Conservation (phyloP, 331 rosid species). For the Spiraea crenata region DNA sequence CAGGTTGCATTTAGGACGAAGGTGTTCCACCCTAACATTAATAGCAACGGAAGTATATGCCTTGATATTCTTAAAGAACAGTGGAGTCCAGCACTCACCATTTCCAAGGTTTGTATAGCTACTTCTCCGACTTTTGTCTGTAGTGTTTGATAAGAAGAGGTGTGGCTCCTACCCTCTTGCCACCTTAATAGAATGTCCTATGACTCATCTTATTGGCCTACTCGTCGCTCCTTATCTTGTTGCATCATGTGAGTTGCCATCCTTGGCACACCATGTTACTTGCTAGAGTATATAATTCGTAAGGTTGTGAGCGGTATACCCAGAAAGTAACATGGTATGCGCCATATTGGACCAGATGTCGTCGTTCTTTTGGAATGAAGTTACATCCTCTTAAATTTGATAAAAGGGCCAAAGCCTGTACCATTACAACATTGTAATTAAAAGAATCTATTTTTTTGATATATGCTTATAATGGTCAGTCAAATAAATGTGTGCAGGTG, state of each 20-base stretch:
- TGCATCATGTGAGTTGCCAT: not conserved
- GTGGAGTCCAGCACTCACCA: constrained; percentile 91
- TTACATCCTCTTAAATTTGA: not conserved
- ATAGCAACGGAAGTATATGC: constrained; percentile 85
- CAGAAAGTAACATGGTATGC: constrained; percentile 6
- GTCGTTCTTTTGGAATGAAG: not conserved
- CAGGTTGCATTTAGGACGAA: constrained; percentile 96
- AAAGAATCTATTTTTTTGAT: not conserved
- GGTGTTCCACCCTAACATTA: constrained; percentile 90
- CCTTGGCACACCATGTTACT: too few species aligned
- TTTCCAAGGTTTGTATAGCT: constrained; percentile 63
- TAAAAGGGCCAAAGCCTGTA: not conserved
- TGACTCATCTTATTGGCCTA: not conserved
- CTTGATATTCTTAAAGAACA: constrained; percentile 94
- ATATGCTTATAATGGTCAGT: not conserved
- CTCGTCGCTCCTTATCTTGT: not conserved
- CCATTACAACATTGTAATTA: not conserved
- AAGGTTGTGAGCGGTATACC: not conserved
- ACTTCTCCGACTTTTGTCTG: not conserved
- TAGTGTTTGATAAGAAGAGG: not conserved
- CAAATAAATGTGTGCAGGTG: constrained; percentile 42
- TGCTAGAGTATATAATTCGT: too few species aligned
- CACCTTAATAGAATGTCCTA: not conserved
- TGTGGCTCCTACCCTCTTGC: not conserved
- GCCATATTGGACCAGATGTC: not conserved